These are phyloP conservation scores for Ascochyta clinopodiicola DNA, from an alignment of 2,329 filamentous ascomycete species.

Conservation along the genomic window DNA sequence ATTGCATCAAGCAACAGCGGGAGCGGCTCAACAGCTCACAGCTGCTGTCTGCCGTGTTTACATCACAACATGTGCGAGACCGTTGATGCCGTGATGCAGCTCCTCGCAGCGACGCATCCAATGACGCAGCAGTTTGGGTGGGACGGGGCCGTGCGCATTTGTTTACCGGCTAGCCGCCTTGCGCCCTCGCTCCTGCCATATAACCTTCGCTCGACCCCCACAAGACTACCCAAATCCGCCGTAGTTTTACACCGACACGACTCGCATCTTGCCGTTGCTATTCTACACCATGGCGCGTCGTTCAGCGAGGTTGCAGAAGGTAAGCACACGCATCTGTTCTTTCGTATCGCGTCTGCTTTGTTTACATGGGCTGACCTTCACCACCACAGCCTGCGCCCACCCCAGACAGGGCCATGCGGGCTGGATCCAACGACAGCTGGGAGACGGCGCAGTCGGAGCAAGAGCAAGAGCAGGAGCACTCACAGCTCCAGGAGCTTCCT, in stretches of 20 bases:
- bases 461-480: conserved; percentile 17
- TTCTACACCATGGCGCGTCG: conserved; percentile 43
- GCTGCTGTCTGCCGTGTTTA: conserved; percentile 14
- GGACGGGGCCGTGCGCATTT: conserved; percentile 10
- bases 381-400: conserved; percentile 37
- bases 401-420: conserved; percentile 16
- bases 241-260: conserved; percentile 15
- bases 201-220: conserved; percentile 30
- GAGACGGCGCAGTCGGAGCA: conserved; percentile 34
- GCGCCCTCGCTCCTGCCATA: conserved; percentile 1
- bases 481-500: conserved; percentile 25
- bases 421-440: conserved; percentile 35
- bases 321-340: conserved; percentile 21
- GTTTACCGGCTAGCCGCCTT: conserved; percentile 17
- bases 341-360: conserved; percentile 23
- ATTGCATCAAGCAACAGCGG: conserved; percentile 6
- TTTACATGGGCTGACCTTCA: conserved; percentile 38
- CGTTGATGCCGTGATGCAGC: conserved; percentile 7
- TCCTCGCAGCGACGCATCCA: conserved; percentile 4
- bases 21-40: conserved; percentile 12
- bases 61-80: conserved; percentile 14
- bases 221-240: conserved; percentile 32
- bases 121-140: conserved; percentile 13
- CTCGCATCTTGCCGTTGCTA: conserved; percentile 14
- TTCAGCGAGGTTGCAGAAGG: conserved; percentile 47